phyloP scores from a whole-genome alignment of 2,329 filamentous ascomycete species.

The Geoglossum cookeanum region DNA sequence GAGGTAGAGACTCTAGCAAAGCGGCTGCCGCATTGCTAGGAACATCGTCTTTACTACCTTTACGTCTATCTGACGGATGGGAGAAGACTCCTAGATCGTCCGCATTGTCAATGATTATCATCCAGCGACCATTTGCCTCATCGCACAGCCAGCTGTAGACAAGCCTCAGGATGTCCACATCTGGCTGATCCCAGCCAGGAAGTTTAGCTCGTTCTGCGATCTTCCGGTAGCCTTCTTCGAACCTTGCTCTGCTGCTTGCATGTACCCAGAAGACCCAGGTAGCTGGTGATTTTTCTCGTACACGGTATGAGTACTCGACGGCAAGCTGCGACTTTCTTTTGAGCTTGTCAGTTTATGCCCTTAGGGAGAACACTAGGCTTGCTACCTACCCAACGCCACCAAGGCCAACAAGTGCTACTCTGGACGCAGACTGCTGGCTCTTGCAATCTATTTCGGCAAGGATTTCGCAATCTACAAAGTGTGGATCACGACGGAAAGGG shows the following conservation, averaged over 20 bases:
- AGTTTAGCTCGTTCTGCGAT: conserved; percentile 7
- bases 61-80: not conserved
- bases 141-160: conserved; percentile 4
- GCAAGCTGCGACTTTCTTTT: no score
- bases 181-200: conserved; percentile 7
- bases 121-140: conserved; percentile 6
- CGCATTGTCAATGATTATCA: conserved; percentile 6
- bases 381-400: no score
- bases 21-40: not conserved
- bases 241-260: conserved; percentile 5
- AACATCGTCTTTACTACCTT: not conserved
- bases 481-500: no score
- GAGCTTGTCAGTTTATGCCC: not conserved
- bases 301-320: no score
- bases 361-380: no score
- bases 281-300: no score
- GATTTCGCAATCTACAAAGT: no score
- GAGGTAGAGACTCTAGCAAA: conserved; percentile 6
- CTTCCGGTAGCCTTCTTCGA: conserved; percentile 9
- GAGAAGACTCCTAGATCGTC: conserved; percentile 6
- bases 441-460: no score
- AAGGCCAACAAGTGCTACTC: no score
- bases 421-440: no score
- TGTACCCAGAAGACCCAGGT: conserved; percentile 9
- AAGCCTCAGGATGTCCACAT: conserved; percentile 1